A percentile compares a stretch with the other conserved stretches of the same genome.
phyloP scores from a whole-genome alignment of 2,329 filamentous ascomycete species.

The Colletotrichum lini region DNA sequence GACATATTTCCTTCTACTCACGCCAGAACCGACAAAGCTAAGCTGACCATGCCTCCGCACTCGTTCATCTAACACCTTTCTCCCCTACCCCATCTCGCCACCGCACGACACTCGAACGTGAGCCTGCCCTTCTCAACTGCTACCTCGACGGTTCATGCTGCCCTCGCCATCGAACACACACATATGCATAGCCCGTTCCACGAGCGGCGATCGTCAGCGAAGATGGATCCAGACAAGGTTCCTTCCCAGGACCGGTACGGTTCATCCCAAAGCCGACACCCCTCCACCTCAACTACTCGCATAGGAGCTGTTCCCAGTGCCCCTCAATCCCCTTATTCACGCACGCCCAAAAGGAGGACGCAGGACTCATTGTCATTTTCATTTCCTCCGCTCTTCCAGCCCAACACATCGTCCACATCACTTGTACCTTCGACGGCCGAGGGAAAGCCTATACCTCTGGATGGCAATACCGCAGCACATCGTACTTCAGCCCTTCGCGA shows the following conservation, averaged over 20 bases:
- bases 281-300: slow-evolving; percentile 15
- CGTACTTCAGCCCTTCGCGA: slow-evolving; percentile 73
- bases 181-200: slow-evolving; percentile 34
- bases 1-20: slow-evolving; percentile 13
- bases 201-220: slow-evolving; percentile 22
- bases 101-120: slow-evolving; percentile 31
- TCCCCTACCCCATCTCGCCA: slow-evolving; percentile 18
- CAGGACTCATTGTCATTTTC: slow-evolving; percentile 61
- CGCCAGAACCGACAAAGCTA: slow-evolving; percentile 25
- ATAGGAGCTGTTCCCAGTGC: slow-evolving; percentile 10
- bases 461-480: slow-evolving; percentile 68
- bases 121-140: slow-evolving; percentile 21
- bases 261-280: slow-evolving; percentile 27
- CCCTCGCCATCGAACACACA: slow-evolving; percentile 27
- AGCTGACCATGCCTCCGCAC: slow-evolving; percentile 39
- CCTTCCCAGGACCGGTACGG: slow-evolving; percentile 29
- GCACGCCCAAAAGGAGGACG: slow-evolving; percentile 31
- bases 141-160: slow-evolving; percentile 29
- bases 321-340: slow-evolving; percentile 39
- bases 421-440: slow-evolving; percentile 69
- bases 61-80: slow-evolving; percentile 34
- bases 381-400: slow-evolving; percentile 63
- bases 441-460: slow-evolving; percentile 69
- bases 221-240: slow-evolving; percentile 35
- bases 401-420: slow-evolving; percentile 67